Percentiles rank a stretch among this genome's conserved stretches.
Evolutionary conservation across 306 rosid genomes (phyloP).

Genomic region (Lotus japonicus): DNA sequence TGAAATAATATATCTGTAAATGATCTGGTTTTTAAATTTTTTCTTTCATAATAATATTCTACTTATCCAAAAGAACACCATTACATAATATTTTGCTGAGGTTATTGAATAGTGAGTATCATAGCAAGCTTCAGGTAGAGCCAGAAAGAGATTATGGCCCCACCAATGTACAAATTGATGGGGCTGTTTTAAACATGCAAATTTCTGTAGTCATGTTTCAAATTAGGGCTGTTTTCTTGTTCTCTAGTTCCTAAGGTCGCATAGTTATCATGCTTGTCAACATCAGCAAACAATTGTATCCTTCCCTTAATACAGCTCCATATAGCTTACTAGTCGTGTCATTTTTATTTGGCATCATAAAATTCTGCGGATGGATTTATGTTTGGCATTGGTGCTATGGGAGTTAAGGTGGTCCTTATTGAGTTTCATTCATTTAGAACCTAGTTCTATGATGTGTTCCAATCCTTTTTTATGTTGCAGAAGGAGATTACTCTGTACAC

Average conservation of each 20-base stretch:
- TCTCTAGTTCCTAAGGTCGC: background rate
- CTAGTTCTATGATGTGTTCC: conserved; percentile 8
- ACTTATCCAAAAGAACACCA: background rate
- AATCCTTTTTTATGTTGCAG: conserved; percentile 42
- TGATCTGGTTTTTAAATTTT: background rate
- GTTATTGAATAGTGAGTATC: background rate
- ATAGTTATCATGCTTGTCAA: background rate
- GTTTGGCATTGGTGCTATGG: background rate
- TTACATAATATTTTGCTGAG: no score
- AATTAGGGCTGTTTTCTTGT: background rate
- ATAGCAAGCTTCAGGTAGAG: background rate
- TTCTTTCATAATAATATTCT: background rate
- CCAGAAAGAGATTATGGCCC: conserved; percentile 7
- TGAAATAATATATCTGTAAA: background rate
- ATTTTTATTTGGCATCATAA: background rate
- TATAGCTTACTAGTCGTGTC: conserved; percentile 1
- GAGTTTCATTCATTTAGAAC: conserved; percentile 14
- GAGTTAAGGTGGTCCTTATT: background rate
- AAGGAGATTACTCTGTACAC: conserved; percentile 93
- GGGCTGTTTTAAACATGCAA: background rate
- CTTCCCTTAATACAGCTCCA: background rate
- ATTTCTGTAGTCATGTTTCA: conserved; percentile 5
- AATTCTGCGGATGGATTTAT: conserved; percentile 13
- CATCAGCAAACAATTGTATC: background rate
- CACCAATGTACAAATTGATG: background rate